phyloP scores from a whole-genome alignment of 2,329 filamentous ascomycete genomes.

The Apiospora rasikravindrae region DNA sequence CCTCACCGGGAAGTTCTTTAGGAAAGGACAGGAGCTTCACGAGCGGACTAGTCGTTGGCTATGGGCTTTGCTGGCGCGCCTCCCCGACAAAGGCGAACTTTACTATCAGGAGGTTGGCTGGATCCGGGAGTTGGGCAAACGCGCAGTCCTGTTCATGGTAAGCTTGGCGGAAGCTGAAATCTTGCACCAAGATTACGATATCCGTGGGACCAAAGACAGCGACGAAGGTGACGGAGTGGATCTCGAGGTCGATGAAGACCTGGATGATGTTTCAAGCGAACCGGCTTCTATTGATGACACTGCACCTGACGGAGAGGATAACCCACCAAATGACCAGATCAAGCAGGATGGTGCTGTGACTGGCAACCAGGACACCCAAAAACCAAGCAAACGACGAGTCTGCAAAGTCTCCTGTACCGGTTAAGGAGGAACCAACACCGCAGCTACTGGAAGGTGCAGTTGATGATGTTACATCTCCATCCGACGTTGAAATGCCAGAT shows the following conservation, averaged over 20 bases:
- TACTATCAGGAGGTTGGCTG: constrained; percentile 76
- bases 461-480: constrained; percentile 24
- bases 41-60: constrained; percentile 79
- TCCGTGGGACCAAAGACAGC: constrained; percentile 36
- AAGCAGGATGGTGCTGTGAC: neutral
- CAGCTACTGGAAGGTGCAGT: constrained; percentile 30
- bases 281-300: constrained; percentile 38
- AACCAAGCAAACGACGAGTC: neutral
- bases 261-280: constrained; percentile 49
- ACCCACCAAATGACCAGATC: neutral
- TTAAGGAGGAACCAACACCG: neutral
- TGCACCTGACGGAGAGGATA: constrained; percentile 33
- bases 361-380: too few species aligned
- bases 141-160: constrained; percentile 67
- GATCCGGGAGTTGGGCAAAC: constrained; percentile 79
- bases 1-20: constrained; percentile 67
- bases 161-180: constrained; percentile 60
- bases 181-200: constrained; percentile 48
- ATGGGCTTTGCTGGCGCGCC: constrained; percentile 79
- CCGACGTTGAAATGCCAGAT: constrained; percentile 40
- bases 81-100: constrained; percentile 77
- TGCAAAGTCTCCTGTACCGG: neutral
- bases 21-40: constrained; percentile 62
- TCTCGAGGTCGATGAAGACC: constrained; percentile 45
- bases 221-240: constrained; percentile 39